phyloP scores from a whole-genome alignment of 495 filamentous ascomycete species.

The Talaromyces liani region DNA sequence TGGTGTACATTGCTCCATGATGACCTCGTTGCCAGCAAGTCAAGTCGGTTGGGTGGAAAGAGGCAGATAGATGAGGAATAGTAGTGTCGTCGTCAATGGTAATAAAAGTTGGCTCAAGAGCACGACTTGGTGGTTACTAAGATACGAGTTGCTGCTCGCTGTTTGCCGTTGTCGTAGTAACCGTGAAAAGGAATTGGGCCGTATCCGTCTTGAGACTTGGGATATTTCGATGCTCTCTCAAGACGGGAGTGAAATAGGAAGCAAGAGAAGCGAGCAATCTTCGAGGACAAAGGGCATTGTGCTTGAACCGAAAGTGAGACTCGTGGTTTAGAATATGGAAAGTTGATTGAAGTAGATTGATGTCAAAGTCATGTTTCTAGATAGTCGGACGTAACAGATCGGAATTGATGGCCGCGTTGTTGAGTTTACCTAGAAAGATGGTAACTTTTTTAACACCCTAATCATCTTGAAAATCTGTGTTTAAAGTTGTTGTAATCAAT shows the following conservation, averaged over 20 bases:
- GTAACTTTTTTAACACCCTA: not conserved
- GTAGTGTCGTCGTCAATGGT: not conserved
- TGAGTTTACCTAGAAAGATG: not conserved
- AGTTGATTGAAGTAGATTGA: too few species aligned
- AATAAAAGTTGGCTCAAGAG: not conserved
- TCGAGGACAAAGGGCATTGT: not conserved
- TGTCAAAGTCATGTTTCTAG: too few species aligned
- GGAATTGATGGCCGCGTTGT: too few species aligned
- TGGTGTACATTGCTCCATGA: not conserved
- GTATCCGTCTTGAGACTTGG: not conserved
- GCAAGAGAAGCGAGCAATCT: not conserved
- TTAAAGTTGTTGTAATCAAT: not conserved
- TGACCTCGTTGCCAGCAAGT: not conserved
- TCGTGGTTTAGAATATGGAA: too few species aligned
- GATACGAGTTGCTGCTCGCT: not conserved
- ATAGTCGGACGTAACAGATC: too few species aligned
- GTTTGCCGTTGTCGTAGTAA: not conserved
- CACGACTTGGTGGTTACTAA: not conserved
- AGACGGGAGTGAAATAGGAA: not conserved
- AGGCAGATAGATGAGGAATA: not conserved
- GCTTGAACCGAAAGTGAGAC: too few species aligned
- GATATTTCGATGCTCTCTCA: too few species aligned
- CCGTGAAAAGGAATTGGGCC: not conserved
- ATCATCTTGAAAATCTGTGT: too few species aligned
- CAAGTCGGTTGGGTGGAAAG: not conserved